Evolutionary conservation across 2,329 filamentous ascomycete genomes (phyloP), one percentile per base, ranked within the genome.

Genomic region (Aspergillus puulaauensis): DNA sequence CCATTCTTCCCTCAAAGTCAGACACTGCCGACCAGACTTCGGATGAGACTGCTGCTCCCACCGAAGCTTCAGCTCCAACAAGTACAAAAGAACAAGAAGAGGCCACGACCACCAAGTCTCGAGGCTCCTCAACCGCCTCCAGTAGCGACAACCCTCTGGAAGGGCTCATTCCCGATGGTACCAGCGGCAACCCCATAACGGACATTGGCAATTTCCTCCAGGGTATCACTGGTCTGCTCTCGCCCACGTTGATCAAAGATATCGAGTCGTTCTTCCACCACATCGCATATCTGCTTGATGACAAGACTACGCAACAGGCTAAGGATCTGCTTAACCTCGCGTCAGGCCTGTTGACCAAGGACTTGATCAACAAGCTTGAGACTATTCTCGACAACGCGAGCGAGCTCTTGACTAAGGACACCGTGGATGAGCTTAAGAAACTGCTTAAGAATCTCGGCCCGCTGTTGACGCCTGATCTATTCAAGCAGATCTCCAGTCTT

Each of bases 211-310:
- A 59, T 64, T 75, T 78, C 59, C 72, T 76, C 4, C 55, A 57
- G 45, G 68, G 68, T 4, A 46, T 68, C 21, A 57, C 64, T 4
- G 69, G 69, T 21, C 59, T 72, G 23, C 59, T 72, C 8, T 65
- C 66, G 7, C 69, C 69, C 4, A 70, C 66, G 2, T 63, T 72
- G 39, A 53, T 72, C 8, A 62, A 64, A 27, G 65, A 72, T 55
- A 61, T 71, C 9, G 68, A 72, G 43, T 71, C 69, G n/a, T 72
- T 72, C 61, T 68, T 72, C 64, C 64, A 72, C 56, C 69, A 72
- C 44, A 59, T 72, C 44, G 68, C 69, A n/a, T 69, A 67, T 45
- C 60, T 72, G 31, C 64, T 72, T 17, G 70, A 72, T 50, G 69
- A 70, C 45, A 64, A 67, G 57, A 70, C 69, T 7, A 71, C 70